Base-by-base conservation (phyloP, 2,329 filamentous ascomycete genomes). In the Alternaria alternata region DNA sequence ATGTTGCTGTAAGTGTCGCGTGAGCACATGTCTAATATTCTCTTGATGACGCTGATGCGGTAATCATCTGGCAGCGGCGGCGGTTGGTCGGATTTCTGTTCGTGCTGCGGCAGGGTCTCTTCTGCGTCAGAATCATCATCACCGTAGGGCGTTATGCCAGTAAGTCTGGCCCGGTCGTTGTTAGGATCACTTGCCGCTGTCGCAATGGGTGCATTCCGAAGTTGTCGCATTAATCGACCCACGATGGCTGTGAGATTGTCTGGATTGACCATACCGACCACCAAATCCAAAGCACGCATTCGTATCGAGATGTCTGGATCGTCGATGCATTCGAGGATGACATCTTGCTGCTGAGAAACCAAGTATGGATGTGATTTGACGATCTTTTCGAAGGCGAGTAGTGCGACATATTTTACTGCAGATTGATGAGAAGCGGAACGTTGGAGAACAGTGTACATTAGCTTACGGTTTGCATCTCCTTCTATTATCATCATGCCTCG, bases 261-360 rank as follows among this genome's bases (percentile, higher is more conserved):
- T 63, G 87, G 88, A 68, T 90, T 94, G 61, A 98, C 93, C 93
- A 99, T 97, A 36, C 92, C 93, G 54, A 94, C 91, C 1, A 95
- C 94, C 24, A 99, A 85, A 68, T 98, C 93, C 36, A 99, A 83
- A 5, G 95, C 94, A 75, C 96, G 91, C 77, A 96, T 89, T 62
- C 95, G 90, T 73, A 99, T 99, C 5, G 94, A 97, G 61, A 99
- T 95, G 72, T 99, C 95, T 0, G 92, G 85, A 76, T 96, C 96
- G 76, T 98, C 95, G 70, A 99, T 92, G 75, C 95, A 99, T 72
- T 96, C 91, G 76, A 99, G 84, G 64, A 99, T 97, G 48, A 98
- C 94, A 78, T 98, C 94, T 77, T 97, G 93, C 75, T 99, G 95
- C 75, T 94, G 87, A 5, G 92, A 89, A 28, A 99, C 95, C 32